Evolutionary conservation across 208 protist species (phyloP).

Genomic region (Vickermania ingenoplastis): DNA sequence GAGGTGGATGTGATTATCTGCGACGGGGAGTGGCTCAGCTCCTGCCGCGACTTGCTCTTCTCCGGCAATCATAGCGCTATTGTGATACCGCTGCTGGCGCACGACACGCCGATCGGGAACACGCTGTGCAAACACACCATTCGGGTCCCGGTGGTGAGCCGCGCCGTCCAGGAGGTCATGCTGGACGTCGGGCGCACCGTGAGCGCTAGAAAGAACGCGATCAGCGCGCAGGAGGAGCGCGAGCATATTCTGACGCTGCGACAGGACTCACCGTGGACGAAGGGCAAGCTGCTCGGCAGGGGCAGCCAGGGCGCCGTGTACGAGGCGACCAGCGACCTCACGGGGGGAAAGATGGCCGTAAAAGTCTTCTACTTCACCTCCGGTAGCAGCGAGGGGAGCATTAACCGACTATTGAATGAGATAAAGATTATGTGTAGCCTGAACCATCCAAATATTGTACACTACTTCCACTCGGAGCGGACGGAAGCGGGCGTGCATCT

Average conservation of each 20-base stretch:
- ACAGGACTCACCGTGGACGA: slow-evolving; percentile 87
- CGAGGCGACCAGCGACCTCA: slow-evolving; percentile 86
- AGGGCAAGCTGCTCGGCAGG: slow-evolving; percentile 78
- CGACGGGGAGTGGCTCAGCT: slow-evolving; percentile 76
- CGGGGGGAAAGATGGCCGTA: slow-evolving; percentile 88
- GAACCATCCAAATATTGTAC: slow-evolving; percentile 89
- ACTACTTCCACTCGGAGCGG: slow-evolving; percentile 88
- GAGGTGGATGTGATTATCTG: slow-evolving; percentile 85
- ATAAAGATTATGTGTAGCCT: slow-evolving; percentile 89
- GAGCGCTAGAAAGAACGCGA: slow-evolving; percentile 73
- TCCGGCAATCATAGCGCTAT: slow-evolving; percentile 51
- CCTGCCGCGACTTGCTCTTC: slow-evolving; percentile 49
- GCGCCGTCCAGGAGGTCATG: slow-evolving; percentile 62
- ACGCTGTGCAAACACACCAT: slow-evolving; percentile 52
- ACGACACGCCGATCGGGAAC: slow-evolving; percentile 26
- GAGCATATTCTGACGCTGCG: slow-evolving; percentile 83
- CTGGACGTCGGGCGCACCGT: slow-evolving; percentile 73
- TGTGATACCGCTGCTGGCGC: slow-evolving; percentile 55
- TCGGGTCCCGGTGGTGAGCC: slow-evolving; percentile 54
- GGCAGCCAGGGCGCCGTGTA: slow-evolving; percentile 84
- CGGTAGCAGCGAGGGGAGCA: slow-evolving; percentile 48
- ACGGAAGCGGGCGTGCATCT: slow-evolving; percentile 80
- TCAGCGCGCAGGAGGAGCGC: slow-evolving; percentile 63
- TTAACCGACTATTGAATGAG: slow-evolving; percentile 79
- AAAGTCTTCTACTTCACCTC: slow-evolving; percentile 87